Evolutionary conservation across 2,329 filamentous ascomycete genomes (phyloP).

Genomic region (Fusarium subtropicale): DNA sequence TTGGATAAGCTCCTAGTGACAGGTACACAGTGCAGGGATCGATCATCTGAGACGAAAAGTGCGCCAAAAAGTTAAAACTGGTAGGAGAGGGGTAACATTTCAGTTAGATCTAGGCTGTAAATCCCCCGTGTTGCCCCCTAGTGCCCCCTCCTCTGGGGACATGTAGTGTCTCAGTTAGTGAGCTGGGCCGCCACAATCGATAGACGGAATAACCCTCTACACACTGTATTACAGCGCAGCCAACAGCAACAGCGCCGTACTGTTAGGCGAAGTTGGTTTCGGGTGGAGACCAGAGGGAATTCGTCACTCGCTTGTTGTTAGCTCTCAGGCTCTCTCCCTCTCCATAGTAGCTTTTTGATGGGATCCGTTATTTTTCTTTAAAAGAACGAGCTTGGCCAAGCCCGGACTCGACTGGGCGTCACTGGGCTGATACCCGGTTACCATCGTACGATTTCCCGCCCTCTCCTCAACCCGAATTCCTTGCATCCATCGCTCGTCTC

Average conservation of each 20-base stretch:
- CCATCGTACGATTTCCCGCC: constrained; percentile 50
- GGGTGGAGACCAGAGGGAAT: constrained; percentile 26
- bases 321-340: background rate
- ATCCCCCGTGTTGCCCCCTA: constrained; percentile 2
- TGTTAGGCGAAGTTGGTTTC: background rate
- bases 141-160: constrained; percentile 2
- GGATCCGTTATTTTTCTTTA: constrained; percentile 9
- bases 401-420: constrained; percentile 40
- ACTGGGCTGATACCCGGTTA: constrained; percentile 48
- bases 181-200: background rate
- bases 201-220: background rate
- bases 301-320: constrained; percentile 8
- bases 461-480: constrained; percentile 47
- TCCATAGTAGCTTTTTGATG: background rate
- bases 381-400: constrained; percentile 41
- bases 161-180: constrained; percentile 5
- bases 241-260: background rate
- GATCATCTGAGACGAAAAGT: background rate
- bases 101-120: constrained; percentile 3
- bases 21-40: constrained; percentile 21
- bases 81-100: constrained; percentile 2
- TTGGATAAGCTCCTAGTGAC: constrained; percentile 10
- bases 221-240: constrained; percentile 34
- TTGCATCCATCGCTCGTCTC: constrained; percentile 43
- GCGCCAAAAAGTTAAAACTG: background rate